phyloP scores from a whole-genome alignment of 2,329 filamentous ascomycete genomes.

The Fusarium sp. region DNA sequence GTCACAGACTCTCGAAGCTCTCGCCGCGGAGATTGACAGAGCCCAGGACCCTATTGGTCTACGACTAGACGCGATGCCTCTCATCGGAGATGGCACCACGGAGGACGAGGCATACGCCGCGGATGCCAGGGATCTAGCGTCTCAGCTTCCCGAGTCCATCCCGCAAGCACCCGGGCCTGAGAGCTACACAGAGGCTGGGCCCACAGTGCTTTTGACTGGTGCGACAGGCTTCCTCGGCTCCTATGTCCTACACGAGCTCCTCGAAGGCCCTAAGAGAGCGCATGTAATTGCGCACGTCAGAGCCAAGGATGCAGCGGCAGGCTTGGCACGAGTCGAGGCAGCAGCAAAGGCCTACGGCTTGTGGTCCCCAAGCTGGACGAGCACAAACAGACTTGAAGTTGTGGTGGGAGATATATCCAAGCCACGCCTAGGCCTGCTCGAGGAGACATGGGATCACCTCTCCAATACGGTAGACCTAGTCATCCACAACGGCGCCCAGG shows the following conservation, averaged over 20 bases:
- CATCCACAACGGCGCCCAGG: conserved; percentile 79
- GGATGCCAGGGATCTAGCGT: conserved; percentile 57
- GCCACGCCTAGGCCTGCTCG: conserved; percentile 72
- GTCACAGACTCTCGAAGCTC: conserved; percentile 34
- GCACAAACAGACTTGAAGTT: conserved; percentile 68
- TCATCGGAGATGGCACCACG: conserved; percentile 11
- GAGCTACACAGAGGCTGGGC: conserved; percentile 38
- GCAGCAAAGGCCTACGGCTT: conserved; percentile 78
- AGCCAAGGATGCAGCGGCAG: conserved; percentile 65
- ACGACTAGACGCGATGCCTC: conserved; percentile 14
- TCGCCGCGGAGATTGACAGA: conserved; percentile 34
- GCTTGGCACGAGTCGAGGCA: conserved; percentile 67
- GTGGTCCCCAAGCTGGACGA: conserved; percentile 67
- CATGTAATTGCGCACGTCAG: conserved; percentile 78
- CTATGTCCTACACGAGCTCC: conserved; percentile 77
- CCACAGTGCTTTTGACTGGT: conserved; percentile 70
- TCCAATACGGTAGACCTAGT: conserved; percentile 71
- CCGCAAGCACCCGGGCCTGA: conserved; percentile 8
- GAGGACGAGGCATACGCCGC: conserved; percentile 57
- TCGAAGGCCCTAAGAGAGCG: conserved; percentile 52
- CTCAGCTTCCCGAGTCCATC: conserved; percentile 54
- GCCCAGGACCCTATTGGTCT: conserved; percentile 36
- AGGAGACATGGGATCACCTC: conserved; percentile 68
- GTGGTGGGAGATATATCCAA: conserved; percentile 77
- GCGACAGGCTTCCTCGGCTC: conserved; percentile 78